Evolutionary conservation across 805 yeast genomes (phyloP), one percentile per base, ranked within the genome.

Genomic region (Ogataea glucozyma): DNA sequence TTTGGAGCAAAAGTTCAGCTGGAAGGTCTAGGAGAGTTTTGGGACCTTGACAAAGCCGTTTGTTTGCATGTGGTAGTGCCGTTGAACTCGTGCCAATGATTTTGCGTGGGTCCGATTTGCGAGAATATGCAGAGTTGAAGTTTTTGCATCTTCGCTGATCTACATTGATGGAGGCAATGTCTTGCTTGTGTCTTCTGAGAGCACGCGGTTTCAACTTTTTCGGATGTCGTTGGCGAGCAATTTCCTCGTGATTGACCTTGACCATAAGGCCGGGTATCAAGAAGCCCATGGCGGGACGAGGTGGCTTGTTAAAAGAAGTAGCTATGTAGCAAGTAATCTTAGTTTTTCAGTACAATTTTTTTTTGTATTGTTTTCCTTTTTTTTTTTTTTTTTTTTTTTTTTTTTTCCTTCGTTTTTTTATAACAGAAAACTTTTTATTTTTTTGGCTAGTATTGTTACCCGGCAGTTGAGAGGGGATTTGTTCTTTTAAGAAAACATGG

Each of bases 1-100:
- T 51, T 11, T 45, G 41, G 11, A 49, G 39, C 4, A 56, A 40
- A 2, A 56, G 42, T 31, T 56, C 60, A 2, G 43, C 22, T 1
- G 60, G 60, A 6, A 56, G 41, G n/a, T 52, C 49, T 10, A 37
- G 6, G 12, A 20, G 23, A 16, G 16, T 9, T 39, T 10, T 20
- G 20, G 24, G 29, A 2, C 21, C 33, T 20, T 17, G 17, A 19
- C 2, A 18, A 9, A 6, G 17, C n/a, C 13, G 16, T 21, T 19
- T 3, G 11, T 19, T 21, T 13, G 21, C 13, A 10, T 13, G 32
- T 12, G 9, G 27, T 6, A 10, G 19, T 14, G 32, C 6, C 10
- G 17, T 38, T 21, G 30, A 18, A 23, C 23, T 34, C 23, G 14
- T 20, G 4, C 23, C 11, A 2, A 40, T 27, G 10, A 32, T 6